Evolutionary conservation across 2,329 filamentous ascomycete genomes (phyloP).

Genomic region (Botryotinia globosa): DNA sequence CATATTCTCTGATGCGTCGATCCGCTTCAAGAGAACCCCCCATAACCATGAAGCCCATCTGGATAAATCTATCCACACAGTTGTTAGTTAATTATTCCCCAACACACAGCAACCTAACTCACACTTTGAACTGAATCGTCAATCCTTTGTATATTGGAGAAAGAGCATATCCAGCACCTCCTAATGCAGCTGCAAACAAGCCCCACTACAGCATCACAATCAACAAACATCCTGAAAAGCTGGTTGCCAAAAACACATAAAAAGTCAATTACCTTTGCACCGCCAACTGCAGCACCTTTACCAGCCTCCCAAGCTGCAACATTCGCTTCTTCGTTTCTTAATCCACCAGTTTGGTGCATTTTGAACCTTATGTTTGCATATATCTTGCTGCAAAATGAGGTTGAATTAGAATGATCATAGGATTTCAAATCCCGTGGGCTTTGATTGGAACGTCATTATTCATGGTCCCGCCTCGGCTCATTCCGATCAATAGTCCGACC

Average conservation of each 20-base stretch:
- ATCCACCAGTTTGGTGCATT: constrained; percentile 54
- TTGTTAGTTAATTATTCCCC: neutral
- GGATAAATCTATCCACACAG: constrained; percentile 60
- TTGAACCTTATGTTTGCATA: constrained; percentile 20
- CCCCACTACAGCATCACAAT: constrained; percentile 55
- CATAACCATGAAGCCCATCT: constrained; percentile 71
- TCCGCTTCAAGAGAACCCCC: constrained; percentile 77
- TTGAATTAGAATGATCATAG: neutral
- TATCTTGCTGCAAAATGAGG: constrained; percentile 15
- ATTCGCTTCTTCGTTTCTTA: constrained; percentile 64
- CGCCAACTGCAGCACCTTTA: constrained; percentile 64
- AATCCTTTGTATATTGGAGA: constrained; percentile 71
- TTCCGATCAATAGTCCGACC: constrained; percentile 22
- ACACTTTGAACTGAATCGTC: constrained; percentile 77
- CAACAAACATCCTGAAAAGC: constrained; percentile 10
- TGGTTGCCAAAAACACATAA: neutral
- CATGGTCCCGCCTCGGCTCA: constrained; percentile 9
- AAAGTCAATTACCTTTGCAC: constrained; percentile 53
- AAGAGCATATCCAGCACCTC: constrained; percentile 58
- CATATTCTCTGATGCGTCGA: constrained; percentile 62
- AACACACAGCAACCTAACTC: constrained; percentile 38
- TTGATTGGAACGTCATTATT: constrained; percentile 18
- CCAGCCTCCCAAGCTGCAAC: constrained; percentile 70
- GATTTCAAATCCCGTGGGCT: constrained; percentile 14
- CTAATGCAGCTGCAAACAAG: constrained; percentile 59